Percentiles rank a stretch among this genome's conserved stretches.
Evolutionary conservation across 176 grass and related monocot species (phyloP).

Genomic region (Carex littledalei): DNA sequence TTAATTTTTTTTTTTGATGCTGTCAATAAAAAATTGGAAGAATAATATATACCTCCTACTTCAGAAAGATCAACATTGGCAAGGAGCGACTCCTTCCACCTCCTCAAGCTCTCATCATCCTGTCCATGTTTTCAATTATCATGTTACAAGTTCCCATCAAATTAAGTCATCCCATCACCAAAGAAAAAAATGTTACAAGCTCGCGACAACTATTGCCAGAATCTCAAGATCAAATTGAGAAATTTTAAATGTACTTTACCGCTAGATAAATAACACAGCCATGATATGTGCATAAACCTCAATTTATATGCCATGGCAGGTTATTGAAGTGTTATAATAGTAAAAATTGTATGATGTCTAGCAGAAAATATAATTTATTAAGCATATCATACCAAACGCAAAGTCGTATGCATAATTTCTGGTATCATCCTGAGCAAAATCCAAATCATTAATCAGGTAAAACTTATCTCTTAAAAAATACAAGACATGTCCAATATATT

Average conservation of each 20-base stretch:
- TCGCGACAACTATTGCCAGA: background rate
- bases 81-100: slow-evolving; percentile 91
- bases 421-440: background rate
- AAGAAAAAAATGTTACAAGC: background rate
- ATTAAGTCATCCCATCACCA: background rate
- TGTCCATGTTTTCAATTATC: slow-evolving; percentile 20
- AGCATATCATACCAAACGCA: background rate
- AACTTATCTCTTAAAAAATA: background rate
- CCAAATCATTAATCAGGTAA: background rate
- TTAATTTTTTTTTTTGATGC: no score
- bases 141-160: background rate
- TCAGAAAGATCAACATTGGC: slow-evolving; percentile 63
- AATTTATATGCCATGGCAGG: background rate
- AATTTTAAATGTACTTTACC: background rate
- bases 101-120: slow-evolving; percentile 87
- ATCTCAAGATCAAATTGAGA: background rate
- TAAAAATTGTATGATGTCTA: background rate
- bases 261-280: background rate
- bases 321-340: background rate
- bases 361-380: background rate
- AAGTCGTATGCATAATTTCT: background rate
- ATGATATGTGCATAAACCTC: background rate
- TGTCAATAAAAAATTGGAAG: background rate
- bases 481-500: background rate
- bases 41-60: slow-evolving; percentile 48